Evolutionary conservation across 768 basidiomycete genomes (phyloP), one percentile per base, ranked within the genome.

Genomic region (Boletales sp.): DNA sequence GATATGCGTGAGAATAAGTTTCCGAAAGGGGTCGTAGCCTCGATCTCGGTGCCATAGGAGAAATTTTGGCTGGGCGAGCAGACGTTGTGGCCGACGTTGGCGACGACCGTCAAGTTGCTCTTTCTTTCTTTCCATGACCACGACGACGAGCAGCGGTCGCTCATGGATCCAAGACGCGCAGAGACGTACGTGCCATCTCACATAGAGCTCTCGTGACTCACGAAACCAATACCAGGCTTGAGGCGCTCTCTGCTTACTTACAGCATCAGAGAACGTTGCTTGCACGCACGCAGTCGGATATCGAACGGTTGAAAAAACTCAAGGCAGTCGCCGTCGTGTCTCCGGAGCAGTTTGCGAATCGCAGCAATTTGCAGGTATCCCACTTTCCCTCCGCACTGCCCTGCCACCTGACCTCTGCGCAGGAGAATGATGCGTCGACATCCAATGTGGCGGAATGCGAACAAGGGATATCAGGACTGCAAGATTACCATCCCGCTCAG

Each of bases 191-290:
- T 59, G 40, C 44, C 15, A 1, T 21, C 17, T 13, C 8, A 40
- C 8, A 11, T 8, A 39, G 17, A 13, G 29, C 12, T 27, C 24
- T 19, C 11, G 14, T 8, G 8, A 35, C 56, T 59, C 43, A 53
- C 45, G 5, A 18, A 24, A 31, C n/a, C 5, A 38, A 21, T 18
- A 6, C 38, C 40, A 68, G 66, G 56, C 66, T 68, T 37, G 76
- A 84, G 66, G 84, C 83, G 72, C 83, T 90, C 57, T 77, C 81
- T 58, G 69, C 69, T 42, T 90, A 83, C 67, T 77, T 90, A 53
- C 72, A 77, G 48, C 70, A 77, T 37, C 87, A 90, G 68, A 78
- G 69, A 63, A 62, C 71, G 17, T 57, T 87, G 31, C 78, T 90
- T 36, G 73, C 75, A 43, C 77, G 77, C 30, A 84, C 84, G 27